Percentiles rank a stretch among this genome's conserved stretches.
phyloP scores from a whole-genome alignment of 306 rosid species.

The Notholithocarpus densiflorus region DNA sequence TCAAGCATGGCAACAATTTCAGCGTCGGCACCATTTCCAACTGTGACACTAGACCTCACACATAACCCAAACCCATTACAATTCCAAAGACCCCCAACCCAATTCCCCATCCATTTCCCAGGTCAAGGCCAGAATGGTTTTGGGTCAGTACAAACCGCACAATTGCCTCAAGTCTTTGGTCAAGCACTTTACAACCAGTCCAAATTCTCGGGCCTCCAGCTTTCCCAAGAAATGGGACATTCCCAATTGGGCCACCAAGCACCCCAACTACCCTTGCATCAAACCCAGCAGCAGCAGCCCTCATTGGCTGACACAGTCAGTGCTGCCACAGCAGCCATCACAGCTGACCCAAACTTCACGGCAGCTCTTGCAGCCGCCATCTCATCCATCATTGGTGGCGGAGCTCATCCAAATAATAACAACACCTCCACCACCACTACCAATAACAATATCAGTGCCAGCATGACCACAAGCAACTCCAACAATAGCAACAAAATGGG shows the following conservation, averaged over 20 bases:
- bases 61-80: constrained; percentile 57
- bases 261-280: constrained; percentile 29
- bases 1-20: constrained; percentile 42
- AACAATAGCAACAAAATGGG: constrained; percentile 33
- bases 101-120: constrained; percentile 58
- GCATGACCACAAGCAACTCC: constrained; percentile 16
- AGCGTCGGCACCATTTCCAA: constrained; percentile 52
- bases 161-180: constrained; percentile 42
- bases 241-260: constrained; percentile 42
- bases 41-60: constrained; percentile 80
- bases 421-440: neutral
- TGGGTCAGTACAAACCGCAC: constrained; percentile 29
- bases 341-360: constrained; percentile 81
- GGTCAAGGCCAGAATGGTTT: constrained; percentile 50
- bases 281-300: constrained; percentile 27
- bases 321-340: constrained; percentile 90
- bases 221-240: constrained; percentile 62
- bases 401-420: constrained; percentile 38
- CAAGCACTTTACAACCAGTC: constrained; percentile 80
- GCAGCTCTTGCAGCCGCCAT: constrained; percentile 95
- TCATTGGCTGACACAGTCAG: constrained; percentile 60
- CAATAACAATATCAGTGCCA: constrained; percentile 1
- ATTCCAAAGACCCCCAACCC: constrained; percentile 47
- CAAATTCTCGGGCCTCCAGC: constrained; percentile 83
- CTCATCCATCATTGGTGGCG: constrained; percentile 83